Conservation (phyloP, 2,329 filamentous ascomycete genomes). For the Pseudofabraea citricarpa region DNA sequence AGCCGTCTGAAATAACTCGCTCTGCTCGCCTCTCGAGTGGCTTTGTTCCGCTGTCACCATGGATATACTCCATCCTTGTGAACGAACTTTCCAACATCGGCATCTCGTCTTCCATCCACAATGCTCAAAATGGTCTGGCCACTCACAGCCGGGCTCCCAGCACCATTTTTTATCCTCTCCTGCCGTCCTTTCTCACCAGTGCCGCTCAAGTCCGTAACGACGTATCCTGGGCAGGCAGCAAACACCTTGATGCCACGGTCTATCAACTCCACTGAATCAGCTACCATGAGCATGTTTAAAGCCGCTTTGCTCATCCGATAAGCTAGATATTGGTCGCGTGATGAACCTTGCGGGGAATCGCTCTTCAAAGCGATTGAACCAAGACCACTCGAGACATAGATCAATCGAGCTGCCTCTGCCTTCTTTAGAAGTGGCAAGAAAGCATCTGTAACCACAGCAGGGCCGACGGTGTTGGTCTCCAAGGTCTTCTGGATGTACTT, state of each 20-base stretch:
- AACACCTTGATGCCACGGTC: slow-evolving; percentile 20
- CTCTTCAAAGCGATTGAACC: slow-evolving; percentile 11
- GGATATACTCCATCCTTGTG: slow-evolving; percentile 23
- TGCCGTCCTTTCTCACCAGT: slow-evolving; percentile 10
- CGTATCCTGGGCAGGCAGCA: slow-evolving; percentile 29
- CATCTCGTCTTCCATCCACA: slow-evolving; percentile 25
- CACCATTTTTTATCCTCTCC: slow-evolving; percentile 9
- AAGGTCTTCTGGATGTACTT: slow-evolving; percentile 6
- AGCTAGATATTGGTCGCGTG: not conserved
- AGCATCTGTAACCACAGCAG: slow-evolving; percentile 9
- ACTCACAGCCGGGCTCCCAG: slow-evolving; percentile 17
- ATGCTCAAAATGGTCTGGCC: slow-evolving; percentile 20
- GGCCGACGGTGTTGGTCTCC: slow-evolving; percentile 16
- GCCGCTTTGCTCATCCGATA: slow-evolving; percentile 20
- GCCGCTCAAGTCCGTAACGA: slow-evolving; percentile 28
- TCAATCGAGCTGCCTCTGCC: slow-evolving; percentile 7
- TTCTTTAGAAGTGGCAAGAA: slow-evolving; percentile 15
- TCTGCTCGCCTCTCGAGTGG: not conserved
- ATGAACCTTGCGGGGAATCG: slow-evolving; percentile 11
- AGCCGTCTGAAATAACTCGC: not conserved
- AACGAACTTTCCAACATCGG: slow-evolving; percentile 25
- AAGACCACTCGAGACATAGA: slow-evolving; percentile 12
- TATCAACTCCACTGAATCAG: slow-evolving; percentile 4
- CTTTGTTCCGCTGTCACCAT: slow-evolving; percentile 12
- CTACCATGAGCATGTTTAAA: slow-evolving; percentile 18